A percentile compares a stretch with the other conserved stretches of the same genome.
Evolutionary conservation across 2,329 filamentous ascomycete genomes (phyloP).

Genomic region (Clonostachys byssicola): DNA sequence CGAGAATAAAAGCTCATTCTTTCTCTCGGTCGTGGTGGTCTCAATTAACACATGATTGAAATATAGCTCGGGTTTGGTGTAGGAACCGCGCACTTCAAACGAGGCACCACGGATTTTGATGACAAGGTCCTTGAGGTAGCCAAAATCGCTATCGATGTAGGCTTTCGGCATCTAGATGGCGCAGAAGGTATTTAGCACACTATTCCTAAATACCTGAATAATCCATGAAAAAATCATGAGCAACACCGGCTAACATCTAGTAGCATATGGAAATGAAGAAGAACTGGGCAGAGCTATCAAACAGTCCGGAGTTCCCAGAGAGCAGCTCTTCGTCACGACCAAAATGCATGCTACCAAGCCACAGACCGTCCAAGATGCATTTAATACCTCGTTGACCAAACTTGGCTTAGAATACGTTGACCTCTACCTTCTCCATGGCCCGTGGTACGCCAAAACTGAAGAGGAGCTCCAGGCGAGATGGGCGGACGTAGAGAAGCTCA

Average conservation of each 20-base stretch:
- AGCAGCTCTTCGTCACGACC: slow-evolving; percentile 65
- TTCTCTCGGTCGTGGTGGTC: too few relatives aligned
- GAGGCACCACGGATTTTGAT: slow-evolving; percentile 47
- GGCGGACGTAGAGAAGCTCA: slow-evolving; percentile 61
- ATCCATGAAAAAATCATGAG: neutral
- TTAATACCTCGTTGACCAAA: slow-evolving; percentile 57
- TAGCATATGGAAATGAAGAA: slow-evolving; percentile 60
- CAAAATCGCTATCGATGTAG: slow-evolving; percentile 62
- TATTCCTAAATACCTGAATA: too few relatives aligned
- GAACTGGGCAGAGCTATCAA: slow-evolving; percentile 72
- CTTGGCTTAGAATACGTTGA: slow-evolving; percentile 70
- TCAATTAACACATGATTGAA: slow-evolving; percentile 1
- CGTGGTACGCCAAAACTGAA: slow-evolving; percentile 44
- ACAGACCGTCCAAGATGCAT: slow-evolving; percentile 39
- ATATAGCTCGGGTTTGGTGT: slow-evolving; percentile 2
- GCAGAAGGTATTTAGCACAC: slow-evolving; percentile 53
- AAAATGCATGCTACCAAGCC: slow-evolving; percentile 41
- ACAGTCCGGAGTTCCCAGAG: slow-evolving; percentile 57
- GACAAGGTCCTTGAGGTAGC: slow-evolving; percentile 42
- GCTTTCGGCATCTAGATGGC: slow-evolving; percentile 70
- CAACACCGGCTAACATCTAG: neutral
- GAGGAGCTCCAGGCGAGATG: slow-evolving; percentile 54
- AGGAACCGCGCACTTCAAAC: slow-evolving; percentile 1
- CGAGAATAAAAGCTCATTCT: too few relatives aligned
- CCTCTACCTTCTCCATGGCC: slow-evolving; percentile 61